Evolutionary conservation across 2,329 filamentous ascomycete genomes (phyloP).

Genomic region (Clathrospora elynae): DNA sequence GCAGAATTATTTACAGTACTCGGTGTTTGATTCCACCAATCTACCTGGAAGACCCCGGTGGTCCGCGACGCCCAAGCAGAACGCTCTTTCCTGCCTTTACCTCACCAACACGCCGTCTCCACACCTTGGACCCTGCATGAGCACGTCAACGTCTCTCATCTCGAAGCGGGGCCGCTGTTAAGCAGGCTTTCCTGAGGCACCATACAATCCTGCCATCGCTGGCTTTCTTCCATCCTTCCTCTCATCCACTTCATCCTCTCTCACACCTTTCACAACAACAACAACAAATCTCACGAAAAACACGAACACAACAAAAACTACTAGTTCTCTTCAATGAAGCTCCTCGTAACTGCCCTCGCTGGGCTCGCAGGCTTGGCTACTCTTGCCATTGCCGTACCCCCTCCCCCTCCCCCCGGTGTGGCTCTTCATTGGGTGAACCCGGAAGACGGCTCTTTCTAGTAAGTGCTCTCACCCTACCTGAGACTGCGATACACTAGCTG

Average conservation of each 20-base stretch:
- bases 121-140: slow-evolving; percentile 2
- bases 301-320: neutral
- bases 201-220: neutral
- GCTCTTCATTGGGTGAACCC: neutral
- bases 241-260: neutral
- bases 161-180: neutral
- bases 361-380: slow-evolving; percentile 8
- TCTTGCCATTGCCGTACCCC: slow-evolving; percentile 4
- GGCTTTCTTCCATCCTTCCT: neutral
- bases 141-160: too few relatives aligned
- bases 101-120: too few relatives aligned
- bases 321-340: slow-evolving; percentile 10
- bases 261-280: neutral
- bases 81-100: too few relatives aligned
- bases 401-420: neutral
- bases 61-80: too few relatives aligned
- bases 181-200: too few relatives aligned
- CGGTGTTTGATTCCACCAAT: too few relatives aligned
- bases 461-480: too few relatives aligned
- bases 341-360: slow-evolving; percentile 5
- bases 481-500: too few relatives aligned
- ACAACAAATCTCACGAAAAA: neutral
- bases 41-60: too few relatives aligned
- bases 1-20: too few relatives aligned
- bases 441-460: too few relatives aligned